These are phyloP conservation scores for Phytomonas serpens DNA, from an alignment of 208 protist species.

Conservation along the genomic window DNA sequence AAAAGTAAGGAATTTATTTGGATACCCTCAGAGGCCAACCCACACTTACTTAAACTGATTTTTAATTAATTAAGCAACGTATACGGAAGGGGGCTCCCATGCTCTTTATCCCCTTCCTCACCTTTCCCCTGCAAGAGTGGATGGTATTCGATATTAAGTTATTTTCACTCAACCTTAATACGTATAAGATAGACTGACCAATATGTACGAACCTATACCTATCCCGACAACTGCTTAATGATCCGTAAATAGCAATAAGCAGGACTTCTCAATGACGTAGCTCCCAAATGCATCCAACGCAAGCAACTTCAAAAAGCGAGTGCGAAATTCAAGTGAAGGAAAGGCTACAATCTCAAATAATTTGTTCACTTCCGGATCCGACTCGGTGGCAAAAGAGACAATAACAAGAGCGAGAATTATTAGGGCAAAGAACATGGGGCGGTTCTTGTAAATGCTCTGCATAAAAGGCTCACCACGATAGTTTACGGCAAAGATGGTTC, in stretches of 20 bases:
- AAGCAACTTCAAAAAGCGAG: slow-evolving; percentile 67
- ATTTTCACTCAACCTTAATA: background rate
- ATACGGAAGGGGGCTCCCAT: background rate
- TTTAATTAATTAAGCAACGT: background rate
- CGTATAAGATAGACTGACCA: background rate
- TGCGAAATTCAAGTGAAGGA: slow-evolving; percentile 65
- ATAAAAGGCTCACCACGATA: slow-evolving; percentile 96
- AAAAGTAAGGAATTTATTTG: background rate
- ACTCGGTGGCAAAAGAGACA: slow-evolving; percentile 70
- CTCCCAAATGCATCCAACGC: slow-evolving; percentile 58
- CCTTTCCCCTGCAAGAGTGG: background rate
- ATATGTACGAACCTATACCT: slow-evolving; percentile 8
- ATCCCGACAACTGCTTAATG: background rate
- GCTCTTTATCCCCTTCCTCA: background rate
- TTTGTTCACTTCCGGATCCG: slow-evolving; percentile 68
- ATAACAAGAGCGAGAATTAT: slow-evolving; percentile 65
- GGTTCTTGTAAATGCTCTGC: slow-evolving; percentile 89
- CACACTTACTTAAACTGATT: background rate
- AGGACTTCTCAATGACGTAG: slow-evolving; percentile 69
- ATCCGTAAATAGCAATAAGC: slow-evolving; percentile 71
- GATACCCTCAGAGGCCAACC: background rate
- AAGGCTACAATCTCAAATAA: slow-evolving; percentile 88
- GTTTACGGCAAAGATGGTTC: slow-evolving; percentile 97
- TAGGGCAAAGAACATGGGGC: slow-evolving; percentile 83
- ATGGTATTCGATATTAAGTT: background rate